Conservation (phyloP, 2,329 filamentous ascomycete genomes). For the Sclerotinia spermophila region DNA sequence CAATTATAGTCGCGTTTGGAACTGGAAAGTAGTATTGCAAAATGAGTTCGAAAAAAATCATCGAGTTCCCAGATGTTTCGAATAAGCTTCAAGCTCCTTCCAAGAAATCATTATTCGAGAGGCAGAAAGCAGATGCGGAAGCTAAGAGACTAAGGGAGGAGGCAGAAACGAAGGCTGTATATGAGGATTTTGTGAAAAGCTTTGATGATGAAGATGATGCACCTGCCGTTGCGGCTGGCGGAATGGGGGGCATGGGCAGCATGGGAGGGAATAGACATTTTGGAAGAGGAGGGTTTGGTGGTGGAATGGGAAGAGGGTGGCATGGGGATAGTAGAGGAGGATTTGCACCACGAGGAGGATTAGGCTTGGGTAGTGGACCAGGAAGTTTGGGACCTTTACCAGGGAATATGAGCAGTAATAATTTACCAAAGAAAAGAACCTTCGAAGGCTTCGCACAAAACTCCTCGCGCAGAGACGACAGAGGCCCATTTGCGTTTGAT, state of each 20-base stretch:
- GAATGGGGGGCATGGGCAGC: constrained; percentile 27
- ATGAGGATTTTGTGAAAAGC: constrained; percentile 82
- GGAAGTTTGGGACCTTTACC: constrained; percentile 57
- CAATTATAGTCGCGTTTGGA: neutral
- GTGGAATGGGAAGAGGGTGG: constrained; percentile 37
- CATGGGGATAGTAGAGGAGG: constrained; percentile 35
- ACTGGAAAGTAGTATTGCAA: neutral
- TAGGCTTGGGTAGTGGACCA: constrained; percentile 48
- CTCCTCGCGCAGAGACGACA: constrained; percentile 35
- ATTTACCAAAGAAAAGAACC: constrained; percentile 48
- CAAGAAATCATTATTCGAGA: constrained; percentile 85
- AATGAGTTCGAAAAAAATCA: constrained; percentile 32
- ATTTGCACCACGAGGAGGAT: constrained; percentile 11
- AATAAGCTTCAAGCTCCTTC: constrained; percentile 75
- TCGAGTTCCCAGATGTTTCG: constrained; percentile 65
- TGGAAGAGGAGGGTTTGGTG: constrained; percentile 23
- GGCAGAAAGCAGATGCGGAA: constrained; percentile 83
- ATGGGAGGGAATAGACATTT: constrained; percentile 31
- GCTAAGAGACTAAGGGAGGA: constrained; percentile 81
- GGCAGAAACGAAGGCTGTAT: constrained; percentile 81
- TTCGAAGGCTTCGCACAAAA: constrained; percentile 45
- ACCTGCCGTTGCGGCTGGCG: constrained; percentile 22
- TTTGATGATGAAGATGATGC: constrained; percentile 57
- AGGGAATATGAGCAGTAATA: constrained; percentile 39
- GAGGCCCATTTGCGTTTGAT: constrained; percentile 35